phyloP scores from a whole-genome alignment of 2,329 filamentous ascomycete genomes.

The Arthrobotrys sphaeroides region DNA sequence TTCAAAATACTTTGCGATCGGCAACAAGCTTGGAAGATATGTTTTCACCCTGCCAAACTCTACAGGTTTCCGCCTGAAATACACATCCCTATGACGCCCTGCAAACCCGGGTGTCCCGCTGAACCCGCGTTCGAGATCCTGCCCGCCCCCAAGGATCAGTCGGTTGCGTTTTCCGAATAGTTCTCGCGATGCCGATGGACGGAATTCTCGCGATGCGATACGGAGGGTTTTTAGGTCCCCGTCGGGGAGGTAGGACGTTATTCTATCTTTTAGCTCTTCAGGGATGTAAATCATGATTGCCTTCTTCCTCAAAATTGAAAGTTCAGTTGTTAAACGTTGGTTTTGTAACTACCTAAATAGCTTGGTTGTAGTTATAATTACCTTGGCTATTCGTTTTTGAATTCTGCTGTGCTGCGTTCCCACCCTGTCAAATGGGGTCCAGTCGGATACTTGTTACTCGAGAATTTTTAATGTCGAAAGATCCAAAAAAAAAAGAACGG shows the following conservation, averaged over 20 bases:
- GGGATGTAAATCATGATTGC: slow-evolving; percentile 1
- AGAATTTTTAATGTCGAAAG: too few relatives aligned
- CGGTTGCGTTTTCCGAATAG: neutral
- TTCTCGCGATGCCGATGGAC: neutral
- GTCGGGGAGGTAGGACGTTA: neutral
- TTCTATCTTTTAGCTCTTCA: neutral
- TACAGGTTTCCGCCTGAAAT: neutral
- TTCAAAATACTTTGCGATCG: neutral
- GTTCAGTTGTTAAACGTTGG: too few relatives aligned
- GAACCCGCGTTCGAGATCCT: neutral
- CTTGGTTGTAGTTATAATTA: too few relatives aligned
- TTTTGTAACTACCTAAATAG: too few relatives aligned
- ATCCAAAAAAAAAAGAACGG: too few relatives aligned
- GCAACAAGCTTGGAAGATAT: neutral
- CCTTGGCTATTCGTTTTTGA: too few relatives aligned
- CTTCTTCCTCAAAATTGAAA: too few relatives aligned
- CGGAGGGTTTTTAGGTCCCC: neutral
- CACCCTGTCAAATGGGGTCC: too few relatives aligned
- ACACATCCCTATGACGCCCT: too few relatives aligned
- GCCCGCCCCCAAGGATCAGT: neutral
- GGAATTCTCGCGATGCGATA: slow-evolving; percentile 5
- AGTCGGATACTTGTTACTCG: too few relatives aligned
- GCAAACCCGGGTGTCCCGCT: neutral
- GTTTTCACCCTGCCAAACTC: neutral
- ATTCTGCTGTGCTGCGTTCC: too few relatives aligned